A percentile compares a stretch with the other conserved stretches of the same genome.
Evolutionary conservation across 768 basidiomycete genomes (phyloP).

Genomic region (Mycena leptocephala): DNA sequence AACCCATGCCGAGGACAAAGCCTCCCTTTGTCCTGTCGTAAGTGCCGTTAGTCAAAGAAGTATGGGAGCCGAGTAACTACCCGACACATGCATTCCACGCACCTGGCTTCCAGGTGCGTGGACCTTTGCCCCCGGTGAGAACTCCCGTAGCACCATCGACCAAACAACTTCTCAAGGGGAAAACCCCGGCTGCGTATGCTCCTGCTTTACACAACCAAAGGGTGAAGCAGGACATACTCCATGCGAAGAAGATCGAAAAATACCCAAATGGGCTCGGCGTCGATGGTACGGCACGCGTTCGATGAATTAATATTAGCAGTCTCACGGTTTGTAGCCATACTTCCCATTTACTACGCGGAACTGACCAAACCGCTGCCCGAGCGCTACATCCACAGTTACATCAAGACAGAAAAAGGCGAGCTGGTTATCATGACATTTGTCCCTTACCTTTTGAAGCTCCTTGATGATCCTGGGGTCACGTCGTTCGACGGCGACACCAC

Average conservation of each 20-base stretch:
- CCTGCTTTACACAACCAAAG: not conserved
- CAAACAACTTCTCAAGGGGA: not conserved
- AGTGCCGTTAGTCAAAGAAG: too few relatives aligned
- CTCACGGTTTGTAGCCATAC: not conserved
- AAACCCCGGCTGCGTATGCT: not conserved
- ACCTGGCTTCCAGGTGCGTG: too few relatives aligned
- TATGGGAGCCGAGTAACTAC: too few relatives aligned
- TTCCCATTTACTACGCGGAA: not conserved
- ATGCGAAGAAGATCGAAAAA: not conserved
- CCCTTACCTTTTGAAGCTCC: not conserved
- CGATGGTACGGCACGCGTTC: not conserved
- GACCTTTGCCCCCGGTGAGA: too few relatives aligned
- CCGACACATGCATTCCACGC: too few relatives aligned
- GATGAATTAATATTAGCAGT: not conserved
- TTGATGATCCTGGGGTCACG: slow-evolving; percentile 4
- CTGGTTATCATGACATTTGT: not conserved
- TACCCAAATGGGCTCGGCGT: slow-evolving; percentile 14
- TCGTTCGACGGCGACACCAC: slow-evolving; percentile 9
- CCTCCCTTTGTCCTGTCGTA: too few relatives aligned
- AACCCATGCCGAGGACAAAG: too few relatives aligned
- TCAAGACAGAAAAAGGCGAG: not conserved
- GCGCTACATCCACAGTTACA: not conserved
- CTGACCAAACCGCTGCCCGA: not conserved
- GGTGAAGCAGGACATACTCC: not conserved
- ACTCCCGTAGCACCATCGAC: not conserved